Base-by-base conservation (phyloP, 768 basidiomycete genomes). In the Suillus cothurnatus region DNA sequence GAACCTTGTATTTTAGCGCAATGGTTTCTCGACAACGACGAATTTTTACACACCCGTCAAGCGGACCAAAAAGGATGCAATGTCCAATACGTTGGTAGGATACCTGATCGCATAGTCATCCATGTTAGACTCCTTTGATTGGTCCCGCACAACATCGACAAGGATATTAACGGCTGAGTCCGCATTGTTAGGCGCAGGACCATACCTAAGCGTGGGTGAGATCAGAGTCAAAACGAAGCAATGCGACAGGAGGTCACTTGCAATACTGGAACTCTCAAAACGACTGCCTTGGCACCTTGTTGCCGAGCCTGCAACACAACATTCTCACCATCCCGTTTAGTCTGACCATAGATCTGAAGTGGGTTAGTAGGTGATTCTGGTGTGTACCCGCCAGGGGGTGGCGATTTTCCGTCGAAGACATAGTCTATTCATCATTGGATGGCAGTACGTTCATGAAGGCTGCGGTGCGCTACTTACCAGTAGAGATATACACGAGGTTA, bases 21-120 rank as follows among this genome's bases (percentile, higher is more conserved):
- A 31, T 31, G 5, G n/a, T 28, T 41, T 15, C 26, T 50, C 43
- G 15, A 26, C 26, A 58, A 14, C 15, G 17, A 63, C 14, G 8
- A 53, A 21, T 65, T 1, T 56, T 32, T 9, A 77, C 84, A 58
- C 67, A 94, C 94, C 82, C 28, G 86, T 81, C 4, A 97, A 81
- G 45, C 92, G 88, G 50, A 89, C 88, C 38, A 98, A 82, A 71
- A 97, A 96, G 26, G 86, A 81, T 2, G 92, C 95, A 62, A 98
- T 90, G 72, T 98, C 96, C 38, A 89, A 71, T 14, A 94, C 89
- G 71, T 95, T 95, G 31, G 97, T 99, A 0, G 97, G 97, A 78
- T 91, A 97, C 34, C 97, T 85, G 21, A 90, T 93, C 31, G 94
- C 95, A 73, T 89, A 97, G 75, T 97, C 90, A 74, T 99, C 97